Conservation (phyloP, 495 filamentous ascomycete species). For the Penicillium parvum region DNA sequence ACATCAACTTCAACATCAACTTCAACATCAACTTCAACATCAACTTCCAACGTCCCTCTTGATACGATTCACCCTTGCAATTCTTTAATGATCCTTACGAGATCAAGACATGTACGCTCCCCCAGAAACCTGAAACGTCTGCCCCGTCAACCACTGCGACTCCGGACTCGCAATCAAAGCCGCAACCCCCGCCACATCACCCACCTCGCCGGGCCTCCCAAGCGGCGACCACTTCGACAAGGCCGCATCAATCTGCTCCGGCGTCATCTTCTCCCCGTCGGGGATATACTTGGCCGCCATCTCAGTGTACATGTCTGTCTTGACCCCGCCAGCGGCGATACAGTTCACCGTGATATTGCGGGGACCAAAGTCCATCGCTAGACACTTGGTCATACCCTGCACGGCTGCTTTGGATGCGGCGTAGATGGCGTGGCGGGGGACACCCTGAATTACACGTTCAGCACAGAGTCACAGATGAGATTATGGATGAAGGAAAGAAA, state of each 20-base stretch:
- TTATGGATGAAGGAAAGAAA: too few relatives aligned
- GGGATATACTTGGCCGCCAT: slow-evolving; percentile 37
- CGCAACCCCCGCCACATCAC: slow-evolving; percentile 51
- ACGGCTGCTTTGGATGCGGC: slow-evolving; percentile 52
- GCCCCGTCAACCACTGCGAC: slow-evolving; percentile 50
- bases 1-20: too few relatives aligned
- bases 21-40: too few relatives aligned
- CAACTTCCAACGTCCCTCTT: too few relatives aligned
- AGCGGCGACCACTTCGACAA: slow-evolving; percentile 34
- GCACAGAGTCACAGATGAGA: too few relatives aligned
- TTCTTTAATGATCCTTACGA: background rate
- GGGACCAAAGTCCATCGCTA: slow-evolving; percentile 51
- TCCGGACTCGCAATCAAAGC: slow-evolving; percentile 46
- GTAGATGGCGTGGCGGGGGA: slow-evolving; percentile 36
- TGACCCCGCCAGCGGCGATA: slow-evolving; percentile 45
- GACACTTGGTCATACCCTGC: slow-evolving; percentile 51
- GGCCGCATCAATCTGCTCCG: slow-evolving; percentile 22
- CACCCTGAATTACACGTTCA: slow-evolving; percentile 11
- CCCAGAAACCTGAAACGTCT: slow-evolving; percentile 51
- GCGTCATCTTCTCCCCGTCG: slow-evolving; percentile 30
- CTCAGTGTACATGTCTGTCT: slow-evolving; percentile 37
- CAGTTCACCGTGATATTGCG: slow-evolving; percentile 51
- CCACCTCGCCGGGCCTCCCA: slow-evolving; percentile 47
- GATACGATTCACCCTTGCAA: too few relatives aligned
- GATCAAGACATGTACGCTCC: slow-evolving; percentile 26